phyloP scores from a whole-genome alignment of 805 yeast genomes.

The Myxozyma geophila region DNA sequence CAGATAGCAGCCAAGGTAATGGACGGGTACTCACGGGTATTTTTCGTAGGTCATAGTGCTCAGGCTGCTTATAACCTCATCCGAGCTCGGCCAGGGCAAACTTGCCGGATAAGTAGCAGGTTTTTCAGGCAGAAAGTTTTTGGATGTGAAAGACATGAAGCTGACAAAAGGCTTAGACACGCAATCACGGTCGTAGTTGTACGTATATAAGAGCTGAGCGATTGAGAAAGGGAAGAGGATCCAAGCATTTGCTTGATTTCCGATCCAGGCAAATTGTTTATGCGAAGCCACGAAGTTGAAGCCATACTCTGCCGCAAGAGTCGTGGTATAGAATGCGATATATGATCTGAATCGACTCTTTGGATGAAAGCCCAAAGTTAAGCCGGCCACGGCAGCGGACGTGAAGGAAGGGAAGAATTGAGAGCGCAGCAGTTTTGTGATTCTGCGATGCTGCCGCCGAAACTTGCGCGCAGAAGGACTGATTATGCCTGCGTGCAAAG shows the following conservation, averaged over 20 bases:
- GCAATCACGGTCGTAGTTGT: constrained; percentile 45
- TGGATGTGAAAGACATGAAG: constrained; percentile 42
- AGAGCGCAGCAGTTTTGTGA: constrained; percentile 21
- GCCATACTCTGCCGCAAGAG: constrained; percentile 45
- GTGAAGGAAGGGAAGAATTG: constrained; percentile 26
- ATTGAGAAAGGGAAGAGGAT: constrained; percentile 49
- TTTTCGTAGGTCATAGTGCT: constrained; percentile 41
- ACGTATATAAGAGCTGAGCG: constrained; percentile 47
- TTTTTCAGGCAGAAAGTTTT: constrained; percentile 41
- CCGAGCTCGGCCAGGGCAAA: constrained; percentile 45
- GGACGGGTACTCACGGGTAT: constrained; percentile 42
- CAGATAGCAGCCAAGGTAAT: neutral
- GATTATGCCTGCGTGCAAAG: constrained; percentile 18
- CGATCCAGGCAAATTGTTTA: constrained; percentile 44
- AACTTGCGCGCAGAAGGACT: constrained; percentile 28
- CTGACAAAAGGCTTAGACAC: constrained; percentile 43
- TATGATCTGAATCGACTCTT: constrained; percentile 37
- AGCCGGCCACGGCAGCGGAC: constrained; percentile 42
- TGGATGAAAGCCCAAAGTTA: constrained; percentile 41
- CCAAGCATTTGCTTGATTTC: constrained; percentile 49
- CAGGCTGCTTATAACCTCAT: constrained; percentile 43
- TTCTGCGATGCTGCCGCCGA: constrained; percentile 25
- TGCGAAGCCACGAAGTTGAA: constrained; percentile 46
- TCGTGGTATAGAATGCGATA: constrained; percentile 44
- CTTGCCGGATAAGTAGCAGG: constrained; percentile 43